These are phyloP conservation scores for Reutealis trisperma DNA, from an alignment of 345 rosid genomes.

Conservation along the genomic window DNA sequence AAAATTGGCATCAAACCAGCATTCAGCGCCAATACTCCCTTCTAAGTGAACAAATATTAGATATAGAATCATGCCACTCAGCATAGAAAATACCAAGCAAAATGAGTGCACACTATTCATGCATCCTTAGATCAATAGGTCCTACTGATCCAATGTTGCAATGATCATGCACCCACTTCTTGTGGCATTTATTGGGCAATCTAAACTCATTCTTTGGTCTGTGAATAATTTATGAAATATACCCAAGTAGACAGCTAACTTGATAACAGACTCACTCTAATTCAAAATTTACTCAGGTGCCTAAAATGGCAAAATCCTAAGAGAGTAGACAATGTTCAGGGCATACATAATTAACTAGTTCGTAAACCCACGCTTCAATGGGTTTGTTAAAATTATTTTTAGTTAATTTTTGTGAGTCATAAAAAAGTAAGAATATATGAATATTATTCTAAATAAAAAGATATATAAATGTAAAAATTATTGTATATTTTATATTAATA, in stretches of 20 bases:
- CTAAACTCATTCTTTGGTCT: neutral
- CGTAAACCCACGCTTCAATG: too few relatives aligned
- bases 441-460: too few relatives aligned
- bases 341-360: slow-evolving; percentile 2
- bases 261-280: neutral
- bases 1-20: slow-evolving; percentile 4
- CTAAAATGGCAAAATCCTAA: neutral
- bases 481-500: too few relatives aligned
- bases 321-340: neutral
- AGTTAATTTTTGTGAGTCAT: too few relatives aligned
- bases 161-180: neutral
- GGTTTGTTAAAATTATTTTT: too few relatives aligned
- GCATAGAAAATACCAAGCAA: neutral
- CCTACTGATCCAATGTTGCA: neutral
- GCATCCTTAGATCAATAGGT: neutral
- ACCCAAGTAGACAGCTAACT: neutral
- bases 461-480: too few relatives aligned
- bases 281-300: slow-evolving; percentile 1
- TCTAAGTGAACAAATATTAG: neutral
- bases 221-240: neutral
- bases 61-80: neutral
- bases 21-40: slow-evolving; percentile 1
- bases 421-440: too few relatives aligned
- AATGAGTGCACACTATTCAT: neutral
- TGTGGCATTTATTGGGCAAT: neutral